phyloP scores from a whole-genome alignment of 2,329 filamentous ascomycete species.

The Pseudocercospora pini-densiflorae region DNA sequence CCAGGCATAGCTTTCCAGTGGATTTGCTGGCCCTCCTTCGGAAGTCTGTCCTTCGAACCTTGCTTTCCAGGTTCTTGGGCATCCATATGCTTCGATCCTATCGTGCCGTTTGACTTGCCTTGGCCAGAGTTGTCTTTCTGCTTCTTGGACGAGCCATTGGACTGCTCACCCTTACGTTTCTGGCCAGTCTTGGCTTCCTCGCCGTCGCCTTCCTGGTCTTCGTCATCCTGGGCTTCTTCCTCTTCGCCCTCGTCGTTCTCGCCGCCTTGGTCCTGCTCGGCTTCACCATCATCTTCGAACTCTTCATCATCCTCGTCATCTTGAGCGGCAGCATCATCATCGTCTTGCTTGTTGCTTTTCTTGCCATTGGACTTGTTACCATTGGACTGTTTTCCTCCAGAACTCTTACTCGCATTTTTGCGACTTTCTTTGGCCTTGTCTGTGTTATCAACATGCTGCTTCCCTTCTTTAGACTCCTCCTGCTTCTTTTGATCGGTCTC shows the following conservation, averaged over 20 bases:
- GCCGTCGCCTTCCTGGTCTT: slow-evolving; percentile 33
- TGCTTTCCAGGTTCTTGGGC: slow-evolving; percentile 36
- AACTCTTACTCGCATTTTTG: slow-evolving; percentile 41
- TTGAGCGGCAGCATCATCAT: slow-evolving; percentile 34
- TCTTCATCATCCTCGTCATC: slow-evolving; percentile 38
- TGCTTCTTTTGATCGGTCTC: slow-evolving; percentile 48
- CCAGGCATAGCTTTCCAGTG: slow-evolving; percentile 48
- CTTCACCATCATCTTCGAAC: slow-evolving; percentile 38
- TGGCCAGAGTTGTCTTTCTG: slow-evolving; percentile 37
- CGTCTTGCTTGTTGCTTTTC: slow-evolving; percentile 24
- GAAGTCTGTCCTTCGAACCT: slow-evolving; percentile 43
- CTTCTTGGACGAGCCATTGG: slow-evolving; percentile 39
- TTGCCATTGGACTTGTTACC: slow-evolving; percentile 25
- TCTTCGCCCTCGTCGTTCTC: slow-evolving; percentile 32
- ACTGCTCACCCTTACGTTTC: slow-evolving; percentile 28
- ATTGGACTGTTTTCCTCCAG: background rate
- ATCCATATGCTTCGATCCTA: slow-evolving; percentile 39
- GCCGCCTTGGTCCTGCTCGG: slow-evolving; percentile 30
- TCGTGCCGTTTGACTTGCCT: slow-evolving; percentile 26
- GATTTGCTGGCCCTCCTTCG: slow-evolving; percentile 47
- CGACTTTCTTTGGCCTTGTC: slow-evolving; percentile 47
- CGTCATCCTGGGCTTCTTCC: slow-evolving; percentile 34
- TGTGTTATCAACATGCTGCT: slow-evolving; percentile 52
- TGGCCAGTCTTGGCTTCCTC: slow-evolving; percentile 21
- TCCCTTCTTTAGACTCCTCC: slow-evolving; percentile 46